These are phyloP conservation scores for Dioszegia aurantiaca DNA, from an alignment of 768 basidiomycete genomes.

Conservation along the genomic window DNA sequence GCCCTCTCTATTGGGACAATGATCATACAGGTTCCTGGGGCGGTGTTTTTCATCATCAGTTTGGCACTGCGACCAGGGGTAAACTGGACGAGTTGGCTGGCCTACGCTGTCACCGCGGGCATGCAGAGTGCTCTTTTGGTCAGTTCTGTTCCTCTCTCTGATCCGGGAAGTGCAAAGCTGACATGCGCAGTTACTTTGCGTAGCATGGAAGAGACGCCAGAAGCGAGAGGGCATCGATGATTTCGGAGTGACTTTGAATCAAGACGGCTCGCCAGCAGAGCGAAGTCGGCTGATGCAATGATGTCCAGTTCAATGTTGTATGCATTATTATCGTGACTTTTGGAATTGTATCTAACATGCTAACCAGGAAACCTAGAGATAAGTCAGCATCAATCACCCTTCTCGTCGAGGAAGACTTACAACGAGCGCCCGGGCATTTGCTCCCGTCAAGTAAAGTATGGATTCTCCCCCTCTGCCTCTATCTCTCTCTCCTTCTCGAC, in stretches of 20 bases:
- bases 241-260: conserved; percentile 61
- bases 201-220: conserved; percentile 80
- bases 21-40: conserved; percentile 88
- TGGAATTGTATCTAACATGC: no score
- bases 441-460: conserved; percentile 29
- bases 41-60: conserved; percentile 75
- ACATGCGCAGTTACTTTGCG: conserved; percentile 63
- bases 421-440: no score
- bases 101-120: conserved; percentile 60
- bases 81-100: conserved; percentile 53
- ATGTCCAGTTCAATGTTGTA: no score
- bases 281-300: conserved; percentile 3
- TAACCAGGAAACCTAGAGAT: no score
- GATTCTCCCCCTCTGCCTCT: conserved; percentile 20
- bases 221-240: conserved; percentile 74
- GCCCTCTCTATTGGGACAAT: conserved; percentile 94
- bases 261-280: neutral
- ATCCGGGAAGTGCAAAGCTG: neutral
- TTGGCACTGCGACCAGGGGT: conserved; percentile 49
- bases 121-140: conserved; percentile 76
- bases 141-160: conserved; percentile 18
- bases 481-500: conserved; percentile 20
- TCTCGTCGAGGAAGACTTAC: no score
- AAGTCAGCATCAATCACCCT: no score
- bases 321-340: no score